Conservation (phyloP, 495 filamentous ascomycete genomes). For the Cryomyces antarcticus region DNA sequence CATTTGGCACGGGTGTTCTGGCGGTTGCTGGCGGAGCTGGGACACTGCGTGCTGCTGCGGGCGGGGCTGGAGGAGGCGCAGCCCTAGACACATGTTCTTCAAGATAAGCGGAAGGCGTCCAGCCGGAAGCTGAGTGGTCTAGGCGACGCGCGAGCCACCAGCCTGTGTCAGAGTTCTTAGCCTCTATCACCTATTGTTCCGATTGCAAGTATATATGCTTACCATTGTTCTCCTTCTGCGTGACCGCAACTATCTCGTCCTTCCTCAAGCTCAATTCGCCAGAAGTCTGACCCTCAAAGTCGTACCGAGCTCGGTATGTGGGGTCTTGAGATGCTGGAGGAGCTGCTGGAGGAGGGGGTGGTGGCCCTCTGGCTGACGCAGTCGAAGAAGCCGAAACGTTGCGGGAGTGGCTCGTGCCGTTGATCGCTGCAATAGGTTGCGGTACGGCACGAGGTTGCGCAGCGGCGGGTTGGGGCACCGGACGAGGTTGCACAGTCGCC, state of each 20-base stretch:
- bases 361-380: constrained; percentile 36
- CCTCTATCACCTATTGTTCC: constrained; percentile 1
- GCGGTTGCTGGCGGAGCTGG: constrained; percentile 32
- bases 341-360: constrained; percentile 49
- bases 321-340: constrained; percentile 48
- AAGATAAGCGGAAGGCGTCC: constrained; percentile 85
- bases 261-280: constrained; percentile 62
- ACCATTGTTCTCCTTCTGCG: constrained; percentile 86
- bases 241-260: constrained; percentile 64
- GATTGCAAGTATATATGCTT: constrained; percentile 16
- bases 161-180: constrained; percentile 27
- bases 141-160: constrained; percentile 82
- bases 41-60: constrained; percentile 14
- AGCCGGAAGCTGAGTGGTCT: constrained; percentile 48
- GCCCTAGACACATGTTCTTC: constrained; percentile 41
- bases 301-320: constrained; percentile 67
- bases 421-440: constrained; percentile 28
- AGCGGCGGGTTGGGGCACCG: constrained; percentile 23
- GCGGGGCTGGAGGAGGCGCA: constrained; percentile 20
- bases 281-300: constrained; percentile 57
- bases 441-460: constrained; percentile 17
- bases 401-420: constrained; percentile 27
- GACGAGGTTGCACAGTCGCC: constrained; percentile 24
- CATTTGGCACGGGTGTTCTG: constrained; percentile 6
- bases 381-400: constrained; percentile 24